Evolutionary conservation across 495 filamentous ascomycete genomes (phyloP).

Genomic region (Hypoxylon lienhwacheense): DNA sequence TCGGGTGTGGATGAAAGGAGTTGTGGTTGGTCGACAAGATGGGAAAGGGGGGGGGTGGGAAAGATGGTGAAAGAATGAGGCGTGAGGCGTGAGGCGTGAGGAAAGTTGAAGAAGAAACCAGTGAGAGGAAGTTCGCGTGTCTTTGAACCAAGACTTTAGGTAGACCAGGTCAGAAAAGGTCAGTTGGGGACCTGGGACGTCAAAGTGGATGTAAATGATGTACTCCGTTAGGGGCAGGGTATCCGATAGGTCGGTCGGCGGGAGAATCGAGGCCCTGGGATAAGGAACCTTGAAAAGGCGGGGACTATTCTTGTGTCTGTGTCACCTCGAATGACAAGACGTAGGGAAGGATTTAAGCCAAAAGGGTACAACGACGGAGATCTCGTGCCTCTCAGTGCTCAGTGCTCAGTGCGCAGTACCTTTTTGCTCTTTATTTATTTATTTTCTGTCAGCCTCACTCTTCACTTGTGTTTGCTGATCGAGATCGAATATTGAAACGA

Average conservation of each 20-base stretch:
- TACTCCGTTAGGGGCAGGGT: slow-evolving; percentile 38
- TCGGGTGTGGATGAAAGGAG: slow-evolving; percentile 18
- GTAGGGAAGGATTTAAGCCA: slow-evolving; percentile 26
- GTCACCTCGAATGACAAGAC: slow-evolving; percentile 33
- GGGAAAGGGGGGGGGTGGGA: no score
- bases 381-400: slow-evolving; percentile 9
- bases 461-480: no score
- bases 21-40: slow-evolving; percentile 21
- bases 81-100: slow-evolving; percentile 29
- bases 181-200: slow-evolving; percentile 31
- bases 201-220: slow-evolving; percentile 42
- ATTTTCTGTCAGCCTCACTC: no score
- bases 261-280: slow-evolving; percentile 36
- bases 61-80: slow-evolving; percentile 23
- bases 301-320: slow-evolving; percentile 45
- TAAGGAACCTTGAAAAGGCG: slow-evolving; percentile 38
- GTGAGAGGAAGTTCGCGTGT: slow-evolving; percentile 34
- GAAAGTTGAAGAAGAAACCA: slow-evolving; percentile 22
- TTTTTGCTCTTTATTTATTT: no score
- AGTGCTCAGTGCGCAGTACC: no score
- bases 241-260: slow-evolving; percentile 43
- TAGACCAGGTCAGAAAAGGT: not conserved
- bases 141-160: slow-evolving; percentile 23
- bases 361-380: slow-evolving; percentile 8
- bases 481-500: no score